phyloP scores from a whole-genome alignment of 83 land plant species.

The Picea mariana region DNA sequence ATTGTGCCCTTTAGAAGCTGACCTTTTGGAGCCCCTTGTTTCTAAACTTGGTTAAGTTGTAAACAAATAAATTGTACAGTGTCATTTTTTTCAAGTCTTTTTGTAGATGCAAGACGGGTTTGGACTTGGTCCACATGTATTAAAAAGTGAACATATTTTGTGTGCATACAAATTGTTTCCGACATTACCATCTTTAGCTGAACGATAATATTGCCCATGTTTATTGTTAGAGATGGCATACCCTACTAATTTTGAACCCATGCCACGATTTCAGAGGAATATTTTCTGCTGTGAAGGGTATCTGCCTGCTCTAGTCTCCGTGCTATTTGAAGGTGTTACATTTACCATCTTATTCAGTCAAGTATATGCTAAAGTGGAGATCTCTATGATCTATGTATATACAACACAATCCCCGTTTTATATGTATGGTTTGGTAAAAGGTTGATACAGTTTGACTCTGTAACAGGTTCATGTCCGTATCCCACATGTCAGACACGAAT shows the following conservation, averaged over 20 bases:
- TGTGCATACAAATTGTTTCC: background rate
- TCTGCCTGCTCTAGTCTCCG: background rate
- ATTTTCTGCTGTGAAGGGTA: background rate
- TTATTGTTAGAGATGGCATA: background rate
- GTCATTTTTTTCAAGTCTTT: background rate
- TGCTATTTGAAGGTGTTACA: background rate
- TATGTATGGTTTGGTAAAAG: background rate
- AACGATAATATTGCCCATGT: background rate
- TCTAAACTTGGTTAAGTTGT: background rate
- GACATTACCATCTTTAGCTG: background rate
- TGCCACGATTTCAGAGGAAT: background rate
- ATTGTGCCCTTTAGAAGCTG: background rate
- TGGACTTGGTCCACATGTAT: constrained; percentile 8
- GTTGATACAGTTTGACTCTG: too few relatives aligned
- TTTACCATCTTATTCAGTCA: background rate
- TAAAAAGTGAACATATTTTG: background rate
- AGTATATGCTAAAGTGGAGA: background rate
- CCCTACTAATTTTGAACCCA: background rate
- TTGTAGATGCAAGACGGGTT: constrained; percentile 6
- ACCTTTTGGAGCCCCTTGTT: constrained; percentile 6
- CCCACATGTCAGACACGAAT: too few relatives aligned
- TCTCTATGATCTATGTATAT: background rate
- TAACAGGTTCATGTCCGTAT: too few relatives aligned
- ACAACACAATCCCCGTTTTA: background rate
- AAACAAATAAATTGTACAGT: constrained; percentile 8